Evolutionary conservation across 2,329 filamentous ascomycete genomes (phyloP).

Genomic region (Diaporthe ampelina): DNA sequence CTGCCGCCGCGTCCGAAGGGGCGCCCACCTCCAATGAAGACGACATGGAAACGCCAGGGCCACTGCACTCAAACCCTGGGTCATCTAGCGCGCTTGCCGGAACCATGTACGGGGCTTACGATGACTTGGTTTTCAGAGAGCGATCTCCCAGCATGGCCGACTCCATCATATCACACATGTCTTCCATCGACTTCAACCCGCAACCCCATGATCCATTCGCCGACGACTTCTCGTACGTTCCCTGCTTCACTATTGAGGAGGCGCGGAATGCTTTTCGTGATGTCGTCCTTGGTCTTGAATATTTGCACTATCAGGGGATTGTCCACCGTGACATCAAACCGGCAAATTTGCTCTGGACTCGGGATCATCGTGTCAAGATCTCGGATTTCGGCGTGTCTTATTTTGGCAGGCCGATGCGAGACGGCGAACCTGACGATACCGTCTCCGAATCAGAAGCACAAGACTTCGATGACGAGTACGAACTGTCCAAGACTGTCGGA

Average conservation of each 20-base stretch:
- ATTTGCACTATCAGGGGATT: slow-evolving; percentile 89
- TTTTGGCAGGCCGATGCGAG: slow-evolving; percentile 87
- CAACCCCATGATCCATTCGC: slow-evolving; percentile 76
- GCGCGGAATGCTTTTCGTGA: slow-evolving; percentile 90
- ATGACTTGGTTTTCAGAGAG: slow-evolving; percentile 71
- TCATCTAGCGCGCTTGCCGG: slow-evolving; percentile 77
- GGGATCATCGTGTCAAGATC: slow-evolving; percentile 91
- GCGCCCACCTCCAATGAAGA: slow-evolving; percentile 58
- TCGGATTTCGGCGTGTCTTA: slow-evolving; percentile 99
- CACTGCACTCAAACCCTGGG: slow-evolving; percentile 65
- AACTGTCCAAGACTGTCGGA: slow-evolving; percentile 97
- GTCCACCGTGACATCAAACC: slow-evolving; percentile 90
- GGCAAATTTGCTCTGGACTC: slow-evolving; percentile 91
- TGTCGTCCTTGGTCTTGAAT: slow-evolving; percentile 92
- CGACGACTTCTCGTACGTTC: slow-evolving; percentile 93
- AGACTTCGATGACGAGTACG: slow-evolving; percentile 92
- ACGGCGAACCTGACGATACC: slow-evolving; percentile 83
- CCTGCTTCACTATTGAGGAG: slow-evolving; percentile 88
- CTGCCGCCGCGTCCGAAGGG: slow-evolving; percentile 52
- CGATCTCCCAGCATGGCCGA: slow-evolving; percentile 86
- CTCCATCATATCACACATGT: slow-evolving; percentile 80
- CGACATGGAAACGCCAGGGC: slow-evolving; percentile 67
- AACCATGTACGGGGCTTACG: slow-evolving; percentile 82
- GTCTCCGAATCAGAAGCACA: slow-evolving; percentile 85
- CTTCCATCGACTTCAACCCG: slow-evolving; percentile 71